Percentiles rank a stretch among this genome's conserved stretches.
These are phyloP conservation scores for Yamadazyma philogaea DNA, from an alignment of 805 yeast species.

Conservation along the genomic window DNA sequence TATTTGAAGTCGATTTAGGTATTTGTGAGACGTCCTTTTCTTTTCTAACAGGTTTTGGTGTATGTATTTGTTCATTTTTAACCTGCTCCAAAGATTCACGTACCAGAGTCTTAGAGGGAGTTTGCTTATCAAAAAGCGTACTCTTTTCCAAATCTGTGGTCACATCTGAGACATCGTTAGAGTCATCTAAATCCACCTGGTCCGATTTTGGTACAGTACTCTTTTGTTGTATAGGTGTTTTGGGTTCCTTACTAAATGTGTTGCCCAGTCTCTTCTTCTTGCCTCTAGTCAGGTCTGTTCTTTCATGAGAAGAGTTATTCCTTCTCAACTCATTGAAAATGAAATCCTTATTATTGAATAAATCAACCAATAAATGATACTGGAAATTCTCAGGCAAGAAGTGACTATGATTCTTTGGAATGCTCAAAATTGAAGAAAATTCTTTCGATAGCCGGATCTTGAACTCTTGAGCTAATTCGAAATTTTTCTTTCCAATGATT, in stretches of 20 bases:
- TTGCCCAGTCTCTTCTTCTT: not conserved
- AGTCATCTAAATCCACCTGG: constrained; percentile 1
- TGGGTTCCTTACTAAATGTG: not conserved
- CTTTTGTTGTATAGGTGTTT: not conserved
- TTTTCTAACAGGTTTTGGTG: constrained; percentile 9
- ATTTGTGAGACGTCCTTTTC: constrained; percentile 13
- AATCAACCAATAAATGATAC: constrained; percentile 55
- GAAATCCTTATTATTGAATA: constrained; percentile 54
- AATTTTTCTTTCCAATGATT: constrained; percentile 42
- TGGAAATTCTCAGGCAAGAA: constrained; percentile 56
- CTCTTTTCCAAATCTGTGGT: constrained; percentile 4
- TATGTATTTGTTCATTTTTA: not conserved
- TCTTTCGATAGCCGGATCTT: constrained; percentile 59
- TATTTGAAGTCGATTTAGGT: constrained; percentile 16
- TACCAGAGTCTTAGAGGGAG: constrained; percentile 1
- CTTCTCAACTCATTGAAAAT: constrained; percentile 63
- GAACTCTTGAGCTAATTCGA: constrained; percentile 30
- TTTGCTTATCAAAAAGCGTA: not conserved
- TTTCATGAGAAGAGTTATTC: constrained; percentile 19
- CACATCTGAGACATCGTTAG: constrained; percentile 6
- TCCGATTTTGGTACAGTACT: not conserved
- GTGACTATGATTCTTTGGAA: constrained; percentile 19
- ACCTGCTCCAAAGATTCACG: constrained; percentile 1
- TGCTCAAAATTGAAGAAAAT: constrained; percentile 29
- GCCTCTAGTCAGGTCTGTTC: not conserved